Evolutionary conservation across 2,329 filamentous ascomycete species (phyloP).

Genomic region (Tolypocladium ophioglossoides): DNA sequence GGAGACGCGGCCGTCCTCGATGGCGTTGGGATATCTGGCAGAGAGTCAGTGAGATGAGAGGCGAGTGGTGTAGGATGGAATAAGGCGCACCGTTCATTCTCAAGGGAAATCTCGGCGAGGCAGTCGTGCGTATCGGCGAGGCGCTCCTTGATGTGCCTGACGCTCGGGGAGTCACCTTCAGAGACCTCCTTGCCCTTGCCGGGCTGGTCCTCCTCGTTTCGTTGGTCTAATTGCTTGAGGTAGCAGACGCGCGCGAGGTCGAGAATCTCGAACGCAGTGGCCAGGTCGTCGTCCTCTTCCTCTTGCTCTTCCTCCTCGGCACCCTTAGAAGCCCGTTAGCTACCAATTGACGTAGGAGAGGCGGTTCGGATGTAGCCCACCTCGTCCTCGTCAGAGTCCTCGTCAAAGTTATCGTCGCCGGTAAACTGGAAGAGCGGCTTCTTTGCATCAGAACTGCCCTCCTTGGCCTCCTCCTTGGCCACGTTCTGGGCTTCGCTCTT

Average conservation of each 20-base stretch:
- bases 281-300: conserved; percentile 62
- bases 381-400: conserved; percentile 55
- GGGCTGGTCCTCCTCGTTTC: conserved; percentile 20
- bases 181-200: conserved; percentile 32
- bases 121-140: conserved; percentile 90
- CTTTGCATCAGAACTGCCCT: conserved; percentile 29
- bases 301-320: conserved; percentile 34
- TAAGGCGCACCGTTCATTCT: conserved; percentile 64
- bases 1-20: conserved; percentile 68
- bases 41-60: conserved; percentile 3
- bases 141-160: conserved; percentile 65
- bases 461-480: conserved; percentile 26
- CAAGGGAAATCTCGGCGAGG: conserved; percentile 90
- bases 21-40: conserved; percentile 67
- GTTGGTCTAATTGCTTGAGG: conserved; percentile 38
- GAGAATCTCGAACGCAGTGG: conserved; percentile 73
- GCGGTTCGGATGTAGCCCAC: conserved; percentile 23
- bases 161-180: conserved; percentile 26
- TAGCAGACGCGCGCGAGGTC: conserved; percentile 65
- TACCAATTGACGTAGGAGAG: background rate
- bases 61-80: background rate
- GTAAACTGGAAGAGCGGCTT: conserved; percentile 86
- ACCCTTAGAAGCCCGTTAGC: conserved; percentile 1
- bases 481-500: conserved; percentile 30
- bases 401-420: conserved; percentile 88